Percentiles rank a stretch among this genome's conserved stretches.
These are phyloP conservation scores for Penicillium lagena DNA, from an alignment of 495 filamentous ascomycete species.

Conservation along the genomic window DNA sequence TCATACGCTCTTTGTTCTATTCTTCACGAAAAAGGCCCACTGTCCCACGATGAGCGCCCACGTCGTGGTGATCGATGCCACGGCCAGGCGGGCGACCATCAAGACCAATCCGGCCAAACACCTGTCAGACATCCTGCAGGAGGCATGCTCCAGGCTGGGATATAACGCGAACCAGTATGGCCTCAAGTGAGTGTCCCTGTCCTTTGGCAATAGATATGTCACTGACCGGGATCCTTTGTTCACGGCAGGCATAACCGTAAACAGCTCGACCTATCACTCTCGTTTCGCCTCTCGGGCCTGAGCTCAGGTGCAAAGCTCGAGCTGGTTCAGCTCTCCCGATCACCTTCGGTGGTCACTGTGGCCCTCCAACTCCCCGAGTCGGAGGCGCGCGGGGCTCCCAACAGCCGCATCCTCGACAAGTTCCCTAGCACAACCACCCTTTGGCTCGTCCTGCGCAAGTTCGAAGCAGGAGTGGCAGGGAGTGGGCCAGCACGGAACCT, in stretches of 20 bases:
- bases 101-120: conserved; percentile 76
- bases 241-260: conserved; percentile 67
- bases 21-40: too few species aligned
- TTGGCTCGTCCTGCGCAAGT: conserved; percentile 83
- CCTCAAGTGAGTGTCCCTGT: conserved; percentile 58
- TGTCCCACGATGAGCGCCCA: conserved; percentile 66
- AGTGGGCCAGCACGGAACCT: conserved; percentile 58
- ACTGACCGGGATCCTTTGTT: conserved; percentile 9
- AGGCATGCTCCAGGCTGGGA: conserved; percentile 77
- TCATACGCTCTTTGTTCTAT: too few species aligned
- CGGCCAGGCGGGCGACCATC: conserved; percentile 65
- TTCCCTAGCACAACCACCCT: conserved; percentile 76
- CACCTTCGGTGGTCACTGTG: conserved; percentile 75
- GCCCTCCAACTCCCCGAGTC: conserved; percentile 72
- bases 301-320: conserved; percentile 84
- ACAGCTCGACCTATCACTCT: conserved; percentile 72
- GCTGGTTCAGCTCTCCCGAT: conserved; percentile 75
- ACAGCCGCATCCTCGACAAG: conserved; percentile 68
- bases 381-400: conserved; percentile 49
- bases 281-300: conserved; percentile 82
- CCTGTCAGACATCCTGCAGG: conserved; percentile 73
- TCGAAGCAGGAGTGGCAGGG: conserved; percentile 62
- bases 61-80: conserved; percentile 78
- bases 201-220: neutral
- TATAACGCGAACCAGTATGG: conserved; percentile 66